Evolutionary conservation across 2,329 filamentous ascomycete species (phyloP).

Genomic region (Microsporum canis): DNA sequence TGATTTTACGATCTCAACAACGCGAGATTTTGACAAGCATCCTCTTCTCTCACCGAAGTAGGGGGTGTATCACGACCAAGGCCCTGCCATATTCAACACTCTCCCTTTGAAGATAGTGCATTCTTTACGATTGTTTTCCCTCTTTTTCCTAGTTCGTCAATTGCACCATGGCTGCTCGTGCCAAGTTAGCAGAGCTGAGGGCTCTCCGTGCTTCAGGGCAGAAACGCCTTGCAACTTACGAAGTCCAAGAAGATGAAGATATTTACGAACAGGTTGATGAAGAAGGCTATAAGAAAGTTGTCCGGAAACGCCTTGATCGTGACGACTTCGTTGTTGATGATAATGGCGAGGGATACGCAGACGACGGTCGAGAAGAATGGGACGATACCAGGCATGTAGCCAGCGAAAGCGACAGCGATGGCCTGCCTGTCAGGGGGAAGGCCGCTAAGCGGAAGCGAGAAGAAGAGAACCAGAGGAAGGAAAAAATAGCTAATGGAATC

Average conservation of each 20-base stretch:
- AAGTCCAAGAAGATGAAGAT: constrained; percentile 70
- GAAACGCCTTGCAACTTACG: constrained; percentile 76
- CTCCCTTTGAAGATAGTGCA: neutral
- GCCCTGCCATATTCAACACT: neutral
- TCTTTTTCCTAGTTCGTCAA: neutral
- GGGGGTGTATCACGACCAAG: neutral
- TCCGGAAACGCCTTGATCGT: constrained; percentile 74
- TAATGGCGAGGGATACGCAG: constrained; percentile 85
- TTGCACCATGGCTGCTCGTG: constrained; percentile 14
- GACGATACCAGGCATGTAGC: constrained; percentile 54
- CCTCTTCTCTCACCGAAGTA: neutral
- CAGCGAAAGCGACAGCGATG: constrained; percentile 66
- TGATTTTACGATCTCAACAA: neutral
- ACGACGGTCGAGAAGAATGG: constrained; percentile 92
- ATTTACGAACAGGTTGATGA: constrained; percentile 96
- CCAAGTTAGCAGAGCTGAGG: constrained; percentile 56
- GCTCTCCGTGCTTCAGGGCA: constrained; percentile 81
- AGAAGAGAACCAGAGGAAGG: constrained; percentile 71
- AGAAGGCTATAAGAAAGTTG: constrained; percentile 92
- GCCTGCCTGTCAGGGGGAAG: constrained; percentile 51
- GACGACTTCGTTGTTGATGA: constrained; percentile 98
- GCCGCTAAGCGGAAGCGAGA: constrained; percentile 73
- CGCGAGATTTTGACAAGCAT: neutral
- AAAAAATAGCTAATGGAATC: constrained; percentile 83
- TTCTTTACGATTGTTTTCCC: neutral